Base-by-base conservation (phyloP, 2,329 filamentous ascomycete genomes). In the Laburnicola sp. region DNA sequence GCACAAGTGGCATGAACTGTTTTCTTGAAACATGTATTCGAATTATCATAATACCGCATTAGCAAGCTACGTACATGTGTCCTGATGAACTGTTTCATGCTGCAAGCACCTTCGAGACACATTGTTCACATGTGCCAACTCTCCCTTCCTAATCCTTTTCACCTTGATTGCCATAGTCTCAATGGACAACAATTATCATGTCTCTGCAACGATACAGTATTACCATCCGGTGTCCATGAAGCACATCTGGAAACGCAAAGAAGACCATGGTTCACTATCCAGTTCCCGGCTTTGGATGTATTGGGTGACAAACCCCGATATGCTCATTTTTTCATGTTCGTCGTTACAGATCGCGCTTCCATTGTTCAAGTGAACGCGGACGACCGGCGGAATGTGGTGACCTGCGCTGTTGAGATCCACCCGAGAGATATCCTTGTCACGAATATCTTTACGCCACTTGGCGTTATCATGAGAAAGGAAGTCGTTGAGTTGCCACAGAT, bases 391-490 rank as follows among this genome's bases (percentile, higher is more conserved):
- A 3, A 26, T 6, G 7, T 6, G 4, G 16, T 51, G 28, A 25
- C 40, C 32, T n/a, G 25, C 7, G 5, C 8, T 43, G 22, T 41
- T 27, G 6, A 47, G 42, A 4, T 53, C 35, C 9, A 55, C 40
- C 8, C 30, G 22, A 11, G 27, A 37, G 23, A 23, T 11, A 3
- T 6, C 23, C 2, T 47, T 2, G 4, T 42, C 11, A 5, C 34
- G 41, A 11, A 57, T 16, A 6, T 37, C 22, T n/a, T 36, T 9
- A 3, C 52, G 31, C 54, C 51, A 57, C 5, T 10, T n/a, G n/a
- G n/a, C 39, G n/a, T 53, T 51, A 9, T 30, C 26, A 22, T 54
- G 51, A 9, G 22, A 28, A 3, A 58, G 32, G n/a, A 55, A 38
- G 6, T 46, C 23, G 39, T 58, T 51, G 22, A 58, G 21, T 2